These are phyloP conservation scores for Pseudoneurospora amorphoporcata DNA, from an alignment of 495 filamentous ascomycete species.

Conservation along the genomic window DNA sequence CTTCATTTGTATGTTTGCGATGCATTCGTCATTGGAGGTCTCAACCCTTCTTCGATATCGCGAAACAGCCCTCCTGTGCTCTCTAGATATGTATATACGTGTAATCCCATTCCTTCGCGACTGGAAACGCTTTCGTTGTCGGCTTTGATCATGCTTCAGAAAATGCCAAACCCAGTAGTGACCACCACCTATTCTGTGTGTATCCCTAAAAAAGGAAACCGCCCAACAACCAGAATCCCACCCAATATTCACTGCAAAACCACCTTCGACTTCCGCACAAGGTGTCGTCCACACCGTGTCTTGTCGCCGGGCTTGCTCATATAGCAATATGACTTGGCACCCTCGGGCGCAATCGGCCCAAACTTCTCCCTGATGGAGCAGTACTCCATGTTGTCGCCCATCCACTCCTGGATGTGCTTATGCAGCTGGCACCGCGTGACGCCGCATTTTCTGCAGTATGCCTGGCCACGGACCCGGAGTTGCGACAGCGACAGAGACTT, in stretches of 20 bases:
- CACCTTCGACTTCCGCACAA: conserved; percentile 15
- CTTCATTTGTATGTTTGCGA: not conserved
- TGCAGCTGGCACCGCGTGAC: conserved; percentile 43
- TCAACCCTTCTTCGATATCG: not conserved
- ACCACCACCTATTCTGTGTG: not conserved
- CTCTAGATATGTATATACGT: not conserved
- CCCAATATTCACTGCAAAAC: conserved; percentile 10
- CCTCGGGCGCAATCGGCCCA: conserved; percentile 27
- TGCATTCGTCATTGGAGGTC: not conserved
- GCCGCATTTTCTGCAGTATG: conserved; percentile 42
- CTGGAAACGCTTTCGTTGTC: not conserved
- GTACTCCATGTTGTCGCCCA: conserved; percentile 38
- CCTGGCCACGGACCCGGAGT: conserved; percentile 34
- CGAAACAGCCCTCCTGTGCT: not conserved
- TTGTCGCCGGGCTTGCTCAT: conserved; percentile 38
- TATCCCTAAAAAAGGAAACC: not conserved
- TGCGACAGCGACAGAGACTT: conserved; percentile 16
- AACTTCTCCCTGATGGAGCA: conserved; percentile 42
- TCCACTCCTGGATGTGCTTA: conserved; percentile 43
- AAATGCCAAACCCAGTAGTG: not conserved
- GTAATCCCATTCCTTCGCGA: not conserved
- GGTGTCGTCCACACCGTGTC: conserved; percentile 39
- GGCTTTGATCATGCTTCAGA: not conserved
- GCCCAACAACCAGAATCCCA: not conserved
- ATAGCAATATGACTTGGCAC: conserved; percentile 34